Conservation (phyloP, 441 rosid species). For the Arabidopsis lyrata region DNA sequence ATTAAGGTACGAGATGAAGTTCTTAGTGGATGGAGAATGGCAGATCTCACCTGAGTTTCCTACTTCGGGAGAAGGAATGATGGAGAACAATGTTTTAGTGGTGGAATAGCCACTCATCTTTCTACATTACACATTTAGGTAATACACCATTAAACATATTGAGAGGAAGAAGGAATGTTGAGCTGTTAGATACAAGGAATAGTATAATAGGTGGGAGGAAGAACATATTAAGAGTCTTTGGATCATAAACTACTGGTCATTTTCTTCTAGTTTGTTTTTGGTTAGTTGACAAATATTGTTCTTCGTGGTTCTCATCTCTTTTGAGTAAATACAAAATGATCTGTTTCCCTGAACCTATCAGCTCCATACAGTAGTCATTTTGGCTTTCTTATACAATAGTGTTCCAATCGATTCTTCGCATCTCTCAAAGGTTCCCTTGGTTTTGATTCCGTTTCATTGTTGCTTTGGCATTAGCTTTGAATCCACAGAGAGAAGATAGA, state of each 20-base stretch:
- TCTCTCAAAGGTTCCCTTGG: neutral
- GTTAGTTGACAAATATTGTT: conserved; percentile 1
- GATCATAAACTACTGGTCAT: neutral
- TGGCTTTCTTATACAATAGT: neutral
- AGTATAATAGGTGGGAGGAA: conserved; percentile 9
- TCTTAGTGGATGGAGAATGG: conserved; percentile 95
- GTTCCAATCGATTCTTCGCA: neutral
- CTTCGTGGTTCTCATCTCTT: neutral
- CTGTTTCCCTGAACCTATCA: neutral
- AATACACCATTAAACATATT: conserved; percentile 10
- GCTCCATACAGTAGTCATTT: neutral
- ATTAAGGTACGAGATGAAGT: conserved; percentile 88
- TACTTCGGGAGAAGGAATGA: conserved; percentile 71
- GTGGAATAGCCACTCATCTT: conserved; percentile 57
- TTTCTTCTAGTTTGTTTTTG: neutral
- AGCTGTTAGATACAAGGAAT: neutral
- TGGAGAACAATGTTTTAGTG: conserved; percentile 68
- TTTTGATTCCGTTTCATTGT: neutral
- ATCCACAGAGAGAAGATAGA: no score
- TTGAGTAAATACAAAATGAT: neutral
- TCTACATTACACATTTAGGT: conserved; percentile 29
- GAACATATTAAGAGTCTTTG: neutral
- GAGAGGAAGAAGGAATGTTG: no score
- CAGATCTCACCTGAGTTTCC: conserved; percentile 75
- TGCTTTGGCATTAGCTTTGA: neutral